Evolutionary conservation across 352 stramenopile genomes (phyloP).

Genomic region (Pythium inflatum): DNA sequence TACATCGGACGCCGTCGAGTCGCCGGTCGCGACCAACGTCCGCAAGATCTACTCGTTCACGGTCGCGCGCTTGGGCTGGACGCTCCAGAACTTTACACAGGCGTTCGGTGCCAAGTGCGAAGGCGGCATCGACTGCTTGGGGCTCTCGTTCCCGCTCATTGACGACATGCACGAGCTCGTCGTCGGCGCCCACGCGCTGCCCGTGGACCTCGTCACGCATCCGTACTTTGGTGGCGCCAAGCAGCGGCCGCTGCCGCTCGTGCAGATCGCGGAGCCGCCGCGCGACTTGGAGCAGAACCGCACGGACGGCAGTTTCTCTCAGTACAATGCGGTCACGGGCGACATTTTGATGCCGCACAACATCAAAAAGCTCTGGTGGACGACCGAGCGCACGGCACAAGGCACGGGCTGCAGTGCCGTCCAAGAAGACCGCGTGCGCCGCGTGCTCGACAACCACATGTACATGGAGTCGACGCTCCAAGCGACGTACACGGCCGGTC

Average conservation of each 20-base stretch:
- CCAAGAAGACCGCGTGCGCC: constrained; percentile 11
- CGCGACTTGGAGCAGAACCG: neutral
- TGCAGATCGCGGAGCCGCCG: constrained; percentile 16
- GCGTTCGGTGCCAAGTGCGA: constrained; percentile 7
- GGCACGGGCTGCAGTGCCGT: neutral
- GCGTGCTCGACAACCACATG: constrained; percentile 21
- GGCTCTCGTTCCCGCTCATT: neutral
- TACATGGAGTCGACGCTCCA: constrained; percentile 26
- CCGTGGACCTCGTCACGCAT: neutral
- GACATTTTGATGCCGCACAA: constrained; percentile 21
- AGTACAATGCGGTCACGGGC: constrained; percentile 1
- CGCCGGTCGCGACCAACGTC: constrained; percentile 5
- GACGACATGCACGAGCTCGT: neutral
- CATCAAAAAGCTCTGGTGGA: constrained; percentile 3
- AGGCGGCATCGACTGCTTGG: neutral
- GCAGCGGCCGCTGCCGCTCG: constrained; percentile 8
- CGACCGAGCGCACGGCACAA: neutral
- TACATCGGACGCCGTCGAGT: neutral
- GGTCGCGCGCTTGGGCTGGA: constrained; percentile 26
- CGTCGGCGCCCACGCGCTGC: neutral
- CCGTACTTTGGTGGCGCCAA: neutral
- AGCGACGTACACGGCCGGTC: constrained; percentile 18
- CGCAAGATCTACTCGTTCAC: constrained; percentile 33
- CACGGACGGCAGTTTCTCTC: too few relatives aligned
- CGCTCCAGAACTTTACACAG: constrained; percentile 7